Percentiles rank a stretch among this genome's conserved stretches.
Evolutionary conservation across 345 rosid genomes (phyloP).

Genomic region (Mercurialis annua): DNA sequence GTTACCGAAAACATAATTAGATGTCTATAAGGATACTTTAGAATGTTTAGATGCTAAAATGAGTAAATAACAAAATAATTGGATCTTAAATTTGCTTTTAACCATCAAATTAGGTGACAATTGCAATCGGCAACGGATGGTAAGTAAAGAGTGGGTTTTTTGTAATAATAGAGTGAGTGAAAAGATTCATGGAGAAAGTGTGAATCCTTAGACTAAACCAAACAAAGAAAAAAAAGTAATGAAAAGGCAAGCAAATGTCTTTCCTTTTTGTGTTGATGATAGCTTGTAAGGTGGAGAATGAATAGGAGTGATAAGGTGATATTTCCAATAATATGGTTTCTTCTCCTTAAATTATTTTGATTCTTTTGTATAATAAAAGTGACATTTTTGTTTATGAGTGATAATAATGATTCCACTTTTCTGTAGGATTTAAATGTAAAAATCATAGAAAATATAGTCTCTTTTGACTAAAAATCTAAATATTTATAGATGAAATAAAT

Average conservation of each 20-base stretch:
- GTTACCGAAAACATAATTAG: too few species aligned
- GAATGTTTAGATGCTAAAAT: too few species aligned
- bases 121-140: too few species aligned
- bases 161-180: neutral
- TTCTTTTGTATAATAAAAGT: neutral
- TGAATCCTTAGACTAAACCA: constrained; percentile 11
- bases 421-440: too few species aligned
- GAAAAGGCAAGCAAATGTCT: neutral
- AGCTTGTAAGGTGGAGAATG: constrained; percentile 21
- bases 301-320: constrained; percentile 15
- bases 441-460: too few species aligned
- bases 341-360: neutral
- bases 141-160: neutral
- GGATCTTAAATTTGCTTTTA: too few species aligned
- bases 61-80: too few species aligned
- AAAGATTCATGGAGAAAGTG: constrained; percentile 12
- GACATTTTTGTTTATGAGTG: neutral
- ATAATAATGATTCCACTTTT: too few species aligned
- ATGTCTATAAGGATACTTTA: too few species aligned
- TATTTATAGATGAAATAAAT: too few species aligned
- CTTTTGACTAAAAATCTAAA: too few species aligned
- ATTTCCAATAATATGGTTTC: neutral
- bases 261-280: constrained; percentile 5
- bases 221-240: neutral
- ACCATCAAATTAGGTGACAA: too few species aligned